Conservation (phyloP, 371 early-diverging fungal genomes). For the Zopfochytrium polystomum region DNA sequence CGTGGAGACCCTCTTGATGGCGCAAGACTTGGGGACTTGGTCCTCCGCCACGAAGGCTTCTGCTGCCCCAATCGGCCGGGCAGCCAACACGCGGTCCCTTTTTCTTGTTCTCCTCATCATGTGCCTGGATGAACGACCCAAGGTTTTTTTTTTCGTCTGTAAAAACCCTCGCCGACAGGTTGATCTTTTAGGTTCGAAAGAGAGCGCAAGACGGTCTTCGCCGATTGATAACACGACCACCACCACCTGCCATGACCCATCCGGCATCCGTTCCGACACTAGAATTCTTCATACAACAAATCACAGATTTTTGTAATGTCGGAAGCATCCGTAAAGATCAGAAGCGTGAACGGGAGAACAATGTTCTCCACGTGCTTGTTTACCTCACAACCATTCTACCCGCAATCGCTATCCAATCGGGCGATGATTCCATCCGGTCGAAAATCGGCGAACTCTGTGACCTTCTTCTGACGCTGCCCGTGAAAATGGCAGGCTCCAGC, state of each 20-base stretch:
- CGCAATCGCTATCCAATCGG: constrained; percentile 66
- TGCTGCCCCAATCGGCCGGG: constrained; percentile 14
- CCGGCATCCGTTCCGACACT: constrained; percentile 74
- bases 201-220: constrained; percentile 81
- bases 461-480: constrained; percentile 75
- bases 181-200: too few species aligned
- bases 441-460: constrained; percentile 58
- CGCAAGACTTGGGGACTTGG: constrained; percentile 79
- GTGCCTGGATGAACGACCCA: constrained; percentile 80
- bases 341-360: constrained; percentile 55
- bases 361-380: constrained; percentile 71
- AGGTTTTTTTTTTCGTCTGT: too few species aligned
- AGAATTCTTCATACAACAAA: constrained; percentile 57
- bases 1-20: constrained; percentile 72
- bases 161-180: too few species aligned
- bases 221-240: constrained; percentile 64
- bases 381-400: constrained; percentile 70
- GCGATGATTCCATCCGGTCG: constrained; percentile 29
- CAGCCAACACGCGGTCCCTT: constrained; percentile 54
- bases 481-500: too few species aligned
- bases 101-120: constrained; percentile 71
- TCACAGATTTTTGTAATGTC: not conserved
- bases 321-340: constrained; percentile 4
- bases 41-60: constrained; percentile 46
- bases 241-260: constrained; percentile 72